phyloP scores from a whole-genome alignment of 2,329 filamentous ascomycete genomes.

The Epichloe aotearoae region DNA sequence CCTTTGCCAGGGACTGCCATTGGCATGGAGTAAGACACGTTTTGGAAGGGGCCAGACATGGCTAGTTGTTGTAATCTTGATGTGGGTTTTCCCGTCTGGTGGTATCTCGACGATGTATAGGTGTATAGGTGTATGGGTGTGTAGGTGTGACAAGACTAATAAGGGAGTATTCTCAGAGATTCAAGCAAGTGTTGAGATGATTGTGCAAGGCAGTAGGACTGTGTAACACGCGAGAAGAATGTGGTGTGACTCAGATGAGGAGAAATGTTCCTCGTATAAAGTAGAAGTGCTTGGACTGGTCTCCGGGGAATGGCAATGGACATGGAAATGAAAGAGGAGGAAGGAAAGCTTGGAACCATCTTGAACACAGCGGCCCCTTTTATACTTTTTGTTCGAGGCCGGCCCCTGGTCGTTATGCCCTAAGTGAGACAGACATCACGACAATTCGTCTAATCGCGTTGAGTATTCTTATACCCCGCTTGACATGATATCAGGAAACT shows the following conservation, averaged over 20 bases:
- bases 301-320: neutral
- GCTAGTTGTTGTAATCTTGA: conserved; percentile 9
- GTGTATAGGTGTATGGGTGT: no score
- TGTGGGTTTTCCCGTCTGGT: conserved; percentile 7
- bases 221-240: neutral
- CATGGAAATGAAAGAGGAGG: conserved; percentile 27
- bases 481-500: conserved; percentile 14
- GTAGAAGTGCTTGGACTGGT: neutral
- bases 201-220: neutral
- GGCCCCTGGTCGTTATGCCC: conserved; percentile 22
- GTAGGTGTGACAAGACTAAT: neutral
- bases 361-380: conserved; percentile 42
- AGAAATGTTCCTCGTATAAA: neutral
- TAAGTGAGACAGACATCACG: conserved; percentile 28
- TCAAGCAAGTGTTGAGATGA: neutral
- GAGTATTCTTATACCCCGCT: conserved; percentile 27
- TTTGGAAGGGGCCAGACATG: conserved; percentile 46
- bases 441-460: conserved; percentile 30
- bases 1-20: conserved; percentile 52
- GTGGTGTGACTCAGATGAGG: neutral
- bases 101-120: neutral
- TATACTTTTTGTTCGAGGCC: conserved; percentile 43
- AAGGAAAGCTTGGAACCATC: conserved; percentile 33
- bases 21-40: conserved; percentile 46
- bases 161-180: neutral